Evolutionary conservation across 75 land plant species (phyloP), one percentile per base, ranked within the genome.

Genomic region (Sequoia sempervirens): DNA sequence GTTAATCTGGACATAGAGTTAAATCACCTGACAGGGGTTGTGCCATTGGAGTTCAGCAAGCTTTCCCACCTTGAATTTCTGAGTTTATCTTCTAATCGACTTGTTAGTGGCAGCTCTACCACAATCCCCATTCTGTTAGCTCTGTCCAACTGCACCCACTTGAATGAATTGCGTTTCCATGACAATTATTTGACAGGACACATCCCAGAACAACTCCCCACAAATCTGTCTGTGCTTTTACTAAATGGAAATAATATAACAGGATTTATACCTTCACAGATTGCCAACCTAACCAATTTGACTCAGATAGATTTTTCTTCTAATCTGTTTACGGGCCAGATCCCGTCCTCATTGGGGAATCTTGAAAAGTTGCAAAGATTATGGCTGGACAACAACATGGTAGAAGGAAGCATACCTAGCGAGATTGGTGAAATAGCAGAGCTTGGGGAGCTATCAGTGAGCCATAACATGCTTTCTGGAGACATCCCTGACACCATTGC

Each of bases 391-490:
- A 52, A 72, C 81, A 75, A 86, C 43, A 86, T 41, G 18, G 70
- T 86, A 41, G 38, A 79, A 2, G 87, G 87, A 75, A 43, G 43
- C 23, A 85, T 86, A 36, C 87, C 87, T 26, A 40, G 28, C 18
- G 81, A 85, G 30, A 56, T 86, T 40, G 88, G 88, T 18, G 26
- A 75, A 15, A 61, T 86, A 0, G 56, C 43, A 81, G 23, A 86
- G 10, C 87, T 86, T 41, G 61, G 76, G 52, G 45, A 58, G 41
- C 43, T 87, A 23, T 30, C 11, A 18, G 73, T 87, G 45, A 80
- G 74, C 17, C 41, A 87, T 28, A 86, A 87, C 85, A 69, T 20
- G 38, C 84, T 86, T 32, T 81, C 88, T 56, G 88, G 89, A 68
- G 14, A 70, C 37, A 86, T 86, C 52, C 79, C 87, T 12, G 5